Conservation (phyloP, 148 eudicot genomes). For the Tetragonia tetragonoides region DNA sequence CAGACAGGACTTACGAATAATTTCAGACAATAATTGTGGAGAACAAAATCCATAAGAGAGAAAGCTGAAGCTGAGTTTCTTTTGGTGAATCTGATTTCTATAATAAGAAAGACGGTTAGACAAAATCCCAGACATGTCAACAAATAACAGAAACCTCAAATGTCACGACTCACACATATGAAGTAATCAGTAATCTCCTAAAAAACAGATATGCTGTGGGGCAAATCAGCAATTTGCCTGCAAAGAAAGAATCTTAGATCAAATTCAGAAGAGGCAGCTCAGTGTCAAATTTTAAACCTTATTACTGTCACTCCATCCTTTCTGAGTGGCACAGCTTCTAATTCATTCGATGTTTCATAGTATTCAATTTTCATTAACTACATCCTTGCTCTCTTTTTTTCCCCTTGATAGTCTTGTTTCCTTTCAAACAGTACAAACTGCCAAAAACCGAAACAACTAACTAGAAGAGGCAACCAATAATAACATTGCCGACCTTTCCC, state of each 20-base stretch:
- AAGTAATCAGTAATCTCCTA: background rate
- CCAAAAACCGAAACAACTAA: too few relatives aligned
- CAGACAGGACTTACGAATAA: conserved; percentile 40
- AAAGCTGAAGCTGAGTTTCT: conserved; percentile 46
- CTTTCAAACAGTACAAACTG: too few relatives aligned
- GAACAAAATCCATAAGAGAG: conserved; percentile 39
- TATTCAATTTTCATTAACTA: too few relatives aligned
- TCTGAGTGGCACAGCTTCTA: conserved; percentile 11
- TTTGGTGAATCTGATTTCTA: conserved; percentile 41
- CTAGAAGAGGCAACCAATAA: too few relatives aligned
- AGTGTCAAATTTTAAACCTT: background rate
- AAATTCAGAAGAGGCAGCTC: background rate
- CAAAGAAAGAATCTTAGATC: background rate
- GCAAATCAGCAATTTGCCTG: background rate
- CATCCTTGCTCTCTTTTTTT: too few relatives aligned
- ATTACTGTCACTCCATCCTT: background rate
- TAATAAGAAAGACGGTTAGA: conserved; percentile 40
- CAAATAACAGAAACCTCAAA: background rate
- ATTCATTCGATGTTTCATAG: background rate
- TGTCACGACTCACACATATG: background rate
- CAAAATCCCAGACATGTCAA: background rate
- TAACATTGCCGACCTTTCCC: too few relatives aligned
- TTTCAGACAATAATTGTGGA: conserved; percentile 30
- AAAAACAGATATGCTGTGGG: background rate
- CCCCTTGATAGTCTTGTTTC: too few relatives aligned